Conservation (phyloP, 345 rosid species). For the Gossypium arboreum region DNA sequence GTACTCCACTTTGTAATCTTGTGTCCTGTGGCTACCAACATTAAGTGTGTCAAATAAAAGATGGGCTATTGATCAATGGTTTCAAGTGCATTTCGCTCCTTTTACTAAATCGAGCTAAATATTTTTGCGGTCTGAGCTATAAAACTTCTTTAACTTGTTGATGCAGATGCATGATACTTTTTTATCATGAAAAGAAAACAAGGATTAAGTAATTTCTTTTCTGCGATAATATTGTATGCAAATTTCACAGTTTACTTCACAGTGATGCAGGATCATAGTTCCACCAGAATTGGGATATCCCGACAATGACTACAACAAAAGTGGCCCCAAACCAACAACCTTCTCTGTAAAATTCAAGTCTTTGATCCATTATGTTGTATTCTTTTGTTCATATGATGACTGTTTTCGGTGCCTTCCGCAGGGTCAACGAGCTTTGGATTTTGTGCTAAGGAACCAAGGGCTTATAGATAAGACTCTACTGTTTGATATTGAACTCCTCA, state of each 20-base stretch:
- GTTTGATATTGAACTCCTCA: conserved; percentile 90
- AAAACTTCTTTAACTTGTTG: not conserved
- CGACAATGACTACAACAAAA: conserved; percentile 74
- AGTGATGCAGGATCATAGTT: conserved; percentile 85
- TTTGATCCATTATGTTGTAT: not conserved
- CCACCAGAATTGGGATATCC: conserved; percentile 98
- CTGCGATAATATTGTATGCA: conserved; percentile 6
- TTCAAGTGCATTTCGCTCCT: not conserved
- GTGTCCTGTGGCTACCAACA: not conserved
- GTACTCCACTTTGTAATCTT: not conserved
- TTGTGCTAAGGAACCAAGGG: conserved; percentile 93
- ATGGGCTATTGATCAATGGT: not conserved
- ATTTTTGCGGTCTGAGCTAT: not conserved
- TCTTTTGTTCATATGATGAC: not conserved
- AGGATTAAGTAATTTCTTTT: not conserved
- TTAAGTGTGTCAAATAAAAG: not conserved
- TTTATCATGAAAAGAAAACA: not conserved
- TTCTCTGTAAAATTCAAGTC: conserved; percentile 59
- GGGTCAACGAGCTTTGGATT: conserved; percentile 96
- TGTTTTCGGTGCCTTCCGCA: conserved; percentile 23
- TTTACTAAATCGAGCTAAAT: not conserved
- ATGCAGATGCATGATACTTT: not conserved
- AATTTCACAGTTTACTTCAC: conserved; percentile 33
- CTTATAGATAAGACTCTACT: conserved; percentile 90
- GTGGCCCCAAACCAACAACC: conserved; percentile 79